Conservation (phyloP, 2,329 filamentous ascomycete genomes). For the Phyllosticta citriasiana region DNA sequence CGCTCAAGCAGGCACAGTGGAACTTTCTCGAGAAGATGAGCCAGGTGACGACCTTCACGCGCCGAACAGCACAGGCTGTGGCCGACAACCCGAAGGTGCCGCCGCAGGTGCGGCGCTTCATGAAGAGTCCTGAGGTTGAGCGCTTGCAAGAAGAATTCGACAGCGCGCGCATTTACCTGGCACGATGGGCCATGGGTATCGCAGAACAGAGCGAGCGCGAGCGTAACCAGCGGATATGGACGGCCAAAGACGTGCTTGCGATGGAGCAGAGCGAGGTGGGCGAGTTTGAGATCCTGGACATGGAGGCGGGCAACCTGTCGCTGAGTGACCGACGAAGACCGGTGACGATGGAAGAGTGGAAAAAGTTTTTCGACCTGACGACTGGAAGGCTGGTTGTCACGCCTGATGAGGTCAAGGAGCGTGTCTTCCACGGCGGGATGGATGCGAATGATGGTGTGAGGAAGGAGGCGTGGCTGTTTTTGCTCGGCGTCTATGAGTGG, state of each 20-base stretch:
- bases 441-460: slow-evolving; percentile 82
- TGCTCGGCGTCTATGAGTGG: slow-evolving; percentile 90
- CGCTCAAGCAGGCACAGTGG: slow-evolving; percentile 91
- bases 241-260: slow-evolving; percentile 81
- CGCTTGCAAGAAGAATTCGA: slow-evolving; percentile 96
- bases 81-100: slow-evolving; percentile 86
- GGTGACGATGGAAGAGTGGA: slow-evolving; percentile 79
- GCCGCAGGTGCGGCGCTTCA: slow-evolving; percentile 71
- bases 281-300: slow-evolving; percentile 86
- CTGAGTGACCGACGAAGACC: slow-evolving; percentile 67
- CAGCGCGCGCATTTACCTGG: slow-evolving; percentile 86
- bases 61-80: slow-evolving; percentile 82
- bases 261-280: slow-evolving; percentile 92
- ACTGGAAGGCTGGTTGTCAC: slow-evolving; percentile 71
- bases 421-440: slow-evolving; percentile 91
- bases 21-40: slow-evolving; percentile 94
- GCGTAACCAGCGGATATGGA: slow-evolving; percentile 79
- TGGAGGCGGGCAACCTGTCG: slow-evolving; percentile 61
- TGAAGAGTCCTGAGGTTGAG: slow-evolving; percentile 89
- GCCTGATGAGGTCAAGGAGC: slow-evolving; percentile 85
- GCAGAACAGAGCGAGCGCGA: slow-evolving; percentile 93
- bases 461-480: slow-evolving; percentile 93
- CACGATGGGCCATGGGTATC: slow-evolving; percentile 97
- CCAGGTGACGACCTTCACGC: slow-evolving; percentile 92
- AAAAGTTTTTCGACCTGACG: slow-evolving; percentile 69